Base-by-base conservation (phyloP, 2,329 filamentous ascomycete species). In the Fusarium continuum region DNA sequence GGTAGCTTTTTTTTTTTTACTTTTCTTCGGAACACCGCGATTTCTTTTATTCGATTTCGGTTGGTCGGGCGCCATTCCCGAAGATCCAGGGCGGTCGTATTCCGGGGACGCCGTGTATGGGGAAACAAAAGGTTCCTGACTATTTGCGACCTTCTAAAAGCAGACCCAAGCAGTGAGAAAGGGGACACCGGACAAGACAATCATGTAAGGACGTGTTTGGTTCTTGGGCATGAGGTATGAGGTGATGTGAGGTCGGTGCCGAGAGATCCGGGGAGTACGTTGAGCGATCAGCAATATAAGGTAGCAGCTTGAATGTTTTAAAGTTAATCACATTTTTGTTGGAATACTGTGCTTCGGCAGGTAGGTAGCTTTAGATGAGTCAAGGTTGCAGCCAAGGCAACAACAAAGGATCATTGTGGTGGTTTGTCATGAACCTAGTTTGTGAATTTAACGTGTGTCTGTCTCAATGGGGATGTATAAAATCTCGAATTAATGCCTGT, bases 101-200 rank as follows among this genome's bases (percentile, higher is more conserved):
- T 49, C 51, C 38, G 61, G 55, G 25, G 46, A 58, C 46, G 35
- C 57, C 46, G 29, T 25, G 34, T 17, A 34, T 47, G 36, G 40
- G 39, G 40, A 55, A 41, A 23, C 28, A 61, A 55, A 41, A 55
- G 29, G 61, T 47, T 46, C 43, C 26, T 38, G 29, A 35, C 25
- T 48, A 43, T 34, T 53, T 67, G 34, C 50, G 64, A 70, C 68
- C 68, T 70, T 70, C 66, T 70, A 32, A 69, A 70, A 68, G 54
- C 26, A 64, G 67, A 28, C 28, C 19, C 5, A 10, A 31, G 22
- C 20, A 34, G 36, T 17, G 19, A n/a, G 39, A 25, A 16, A 22
- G n/a, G 34, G 54, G 14, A 48, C 28, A 29, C 28, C 16, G 44
- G 41, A 10, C 35, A 40, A 43, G 44, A 34, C n/a, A 39, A 35